A percentile compares a stretch with the other conserved stretches of the same genome.
These are phyloP conservation scores for Erodium texanum DNA, from an alignment of 441 rosid species.

Conservation along the genomic window DNA sequence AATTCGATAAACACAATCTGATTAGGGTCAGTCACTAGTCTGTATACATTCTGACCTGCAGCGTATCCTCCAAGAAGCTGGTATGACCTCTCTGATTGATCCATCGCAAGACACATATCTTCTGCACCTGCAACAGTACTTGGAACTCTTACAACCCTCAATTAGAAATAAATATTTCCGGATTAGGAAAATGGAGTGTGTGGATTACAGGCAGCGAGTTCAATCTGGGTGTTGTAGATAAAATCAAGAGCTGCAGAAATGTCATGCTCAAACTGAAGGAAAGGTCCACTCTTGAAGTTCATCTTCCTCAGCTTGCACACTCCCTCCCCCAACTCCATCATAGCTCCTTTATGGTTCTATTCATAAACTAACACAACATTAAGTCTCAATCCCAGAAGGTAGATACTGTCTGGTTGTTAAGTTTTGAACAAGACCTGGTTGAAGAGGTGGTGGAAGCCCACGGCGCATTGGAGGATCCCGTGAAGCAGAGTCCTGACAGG, in stretches of 20 bases:
- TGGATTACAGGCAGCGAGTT: constrained; percentile 89
- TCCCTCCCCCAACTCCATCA: constrained; percentile 95
- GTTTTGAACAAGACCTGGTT: constrained; percentile 36
- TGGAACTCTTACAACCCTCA: too few species aligned
- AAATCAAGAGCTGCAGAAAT: constrained; percentile 61
- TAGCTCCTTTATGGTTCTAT: constrained; percentile 79
- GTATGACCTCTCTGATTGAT: constrained; percentile 69
- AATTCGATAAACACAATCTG: constrained; percentile 34
- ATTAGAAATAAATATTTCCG: too few species aligned
- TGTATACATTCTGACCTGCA: constrained; percentile 53
- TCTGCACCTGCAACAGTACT: constrained; percentile 39
- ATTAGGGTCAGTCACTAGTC: constrained; percentile 29
- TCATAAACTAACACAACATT: too few species aligned
- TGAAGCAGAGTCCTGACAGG: constrained; percentile 59
- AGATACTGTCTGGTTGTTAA: too few species aligned
- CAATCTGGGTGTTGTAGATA: constrained; percentile 72
- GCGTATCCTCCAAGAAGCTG: constrained; percentile 67
- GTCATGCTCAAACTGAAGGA: constrained; percentile 58
- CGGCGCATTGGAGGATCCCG: constrained; percentile 76
- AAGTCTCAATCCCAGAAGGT: too few species aligned
- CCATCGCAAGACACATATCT: constrained; percentile 67
- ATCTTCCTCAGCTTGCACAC: constrained; percentile 72
- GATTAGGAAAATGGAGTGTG: too few species aligned
- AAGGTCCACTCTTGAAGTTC: constrained; percentile 58
- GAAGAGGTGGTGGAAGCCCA: constrained; percentile 78